A percentile compares a stretch with the other conserved stretches of the same genome.
Conservation (phyloP, 1,284 basidiomycete species). For the Agaricales sp. region DNA sequence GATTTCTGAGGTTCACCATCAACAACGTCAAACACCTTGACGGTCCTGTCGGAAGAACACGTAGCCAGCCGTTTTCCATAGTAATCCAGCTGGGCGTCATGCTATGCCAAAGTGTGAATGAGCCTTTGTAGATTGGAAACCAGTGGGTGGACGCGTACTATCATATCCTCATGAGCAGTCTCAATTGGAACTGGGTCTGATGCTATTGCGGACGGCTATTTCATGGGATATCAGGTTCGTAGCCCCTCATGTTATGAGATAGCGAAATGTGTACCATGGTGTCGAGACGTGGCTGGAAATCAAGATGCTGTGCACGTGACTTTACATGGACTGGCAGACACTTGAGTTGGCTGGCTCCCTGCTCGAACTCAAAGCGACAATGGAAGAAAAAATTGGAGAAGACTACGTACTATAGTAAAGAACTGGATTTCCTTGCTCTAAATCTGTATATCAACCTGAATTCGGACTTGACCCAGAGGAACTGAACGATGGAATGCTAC, state of each 20-base stretch:
- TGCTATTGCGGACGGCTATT: conserved; percentile 42
- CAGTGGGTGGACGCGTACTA: conserved; percentile 44
- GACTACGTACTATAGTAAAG: too few relatives aligned
- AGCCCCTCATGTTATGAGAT: neutral
- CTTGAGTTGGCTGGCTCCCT: too few relatives aligned
- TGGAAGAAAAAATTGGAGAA: too few relatives aligned
- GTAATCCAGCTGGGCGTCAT: conserved; percentile 97
- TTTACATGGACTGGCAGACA: too few relatives aligned
- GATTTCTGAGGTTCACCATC: conserved; percentile 70
- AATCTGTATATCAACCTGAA: too few relatives aligned
- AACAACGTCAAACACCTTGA: conserved; percentile 93
- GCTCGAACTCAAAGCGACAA: too few relatives aligned
- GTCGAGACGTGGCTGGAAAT: neutral
- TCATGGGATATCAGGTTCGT: neutral
- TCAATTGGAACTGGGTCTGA: conserved; percentile 74
- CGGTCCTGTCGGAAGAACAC: conserved; percentile 92
- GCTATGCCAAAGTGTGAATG: conserved; percentile 41
- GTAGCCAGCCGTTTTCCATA: conserved; percentile 96
- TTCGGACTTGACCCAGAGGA: too few relatives aligned
- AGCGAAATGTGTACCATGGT: neutral
- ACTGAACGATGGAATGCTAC: too few relatives aligned
- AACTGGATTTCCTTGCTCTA: too few relatives aligned
- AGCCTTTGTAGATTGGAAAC: conserved; percentile 5
- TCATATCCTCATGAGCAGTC: conserved; percentile 93
- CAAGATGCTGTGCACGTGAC: too few relatives aligned